Percentiles rank a stretch among this genome's conserved stretches.
Conservation (phyloP, 257 asterid genomes). For the Capsicum baccatum region DNA sequence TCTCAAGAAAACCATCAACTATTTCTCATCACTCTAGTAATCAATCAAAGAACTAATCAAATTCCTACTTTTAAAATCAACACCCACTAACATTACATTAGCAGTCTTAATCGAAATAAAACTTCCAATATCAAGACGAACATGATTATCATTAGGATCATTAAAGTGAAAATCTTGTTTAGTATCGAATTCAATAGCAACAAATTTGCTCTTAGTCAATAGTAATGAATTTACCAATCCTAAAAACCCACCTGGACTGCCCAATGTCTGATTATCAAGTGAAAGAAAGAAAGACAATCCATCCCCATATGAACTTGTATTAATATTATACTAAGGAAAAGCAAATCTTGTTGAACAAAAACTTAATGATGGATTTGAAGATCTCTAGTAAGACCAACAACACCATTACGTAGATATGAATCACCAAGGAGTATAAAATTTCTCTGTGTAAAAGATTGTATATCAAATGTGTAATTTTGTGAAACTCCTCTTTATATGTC, state of each 20-base stretch:
- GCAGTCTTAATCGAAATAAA: slow-evolving; percentile 70
- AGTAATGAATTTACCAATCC: slow-evolving; percentile 84
- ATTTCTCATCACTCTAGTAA: slow-evolving; percentile 58
- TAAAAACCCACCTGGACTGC: slow-evolving; percentile 79
- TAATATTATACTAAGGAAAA: slow-evolving; percentile 61
- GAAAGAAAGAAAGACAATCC: slow-evolving; percentile 84
- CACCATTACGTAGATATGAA: slow-evolving; percentile 82
- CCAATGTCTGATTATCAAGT: slow-evolving; percentile 71
- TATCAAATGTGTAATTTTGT: slow-evolving; percentile 58
- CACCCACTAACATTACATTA: slow-evolving; percentile 40
- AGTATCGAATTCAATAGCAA: slow-evolving; percentile 91
- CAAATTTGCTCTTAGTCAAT: slow-evolving; percentile 66
- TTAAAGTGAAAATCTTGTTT: slow-evolving; percentile 60
- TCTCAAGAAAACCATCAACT: slow-evolving; percentile 72
- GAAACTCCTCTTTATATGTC: slow-evolving; percentile 1
- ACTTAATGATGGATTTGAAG: slow-evolving; percentile 83
- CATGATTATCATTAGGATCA: slow-evolving; percentile 91
- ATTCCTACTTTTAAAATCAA: slow-evolving; percentile 74
- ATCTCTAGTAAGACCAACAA: slow-evolving; percentile 82
- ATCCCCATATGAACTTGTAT: slow-evolving; percentile 81
- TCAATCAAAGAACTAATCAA: slow-evolving; percentile 85
- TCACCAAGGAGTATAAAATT: slow-evolving; percentile 94
- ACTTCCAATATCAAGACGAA: slow-evolving; percentile 81
- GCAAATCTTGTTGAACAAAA: slow-evolving; percentile 80
- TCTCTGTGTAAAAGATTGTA: slow-evolving; percentile 67